phyloP scores from a whole-genome alignment of 768 basidiomycete genomes.

The Boletus reticulatus region DNA sequence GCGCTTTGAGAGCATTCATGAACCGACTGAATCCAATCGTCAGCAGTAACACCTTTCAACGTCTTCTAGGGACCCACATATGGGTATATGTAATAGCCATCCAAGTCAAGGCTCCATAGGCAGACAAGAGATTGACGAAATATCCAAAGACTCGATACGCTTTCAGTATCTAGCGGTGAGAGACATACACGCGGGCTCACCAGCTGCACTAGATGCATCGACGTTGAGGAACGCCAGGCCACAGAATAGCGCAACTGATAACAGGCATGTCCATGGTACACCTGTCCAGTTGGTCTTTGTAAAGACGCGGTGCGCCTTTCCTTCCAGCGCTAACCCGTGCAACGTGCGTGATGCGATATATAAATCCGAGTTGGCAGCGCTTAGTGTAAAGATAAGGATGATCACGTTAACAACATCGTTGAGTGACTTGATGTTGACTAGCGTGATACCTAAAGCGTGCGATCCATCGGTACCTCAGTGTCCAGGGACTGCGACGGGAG shows the following conservation, averaged over 20 bases:
- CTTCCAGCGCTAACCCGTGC: constrained; percentile 51
- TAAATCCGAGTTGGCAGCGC: constrained; percentile 62
- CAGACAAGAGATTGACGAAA: constrained; percentile 30
- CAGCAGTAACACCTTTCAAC: no score
- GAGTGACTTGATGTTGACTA: constrained; percentile 56
- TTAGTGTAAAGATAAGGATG: constrained; percentile 64
- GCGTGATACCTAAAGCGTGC: constrained; percentile 1
- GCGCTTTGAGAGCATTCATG: constrained; percentile 44
- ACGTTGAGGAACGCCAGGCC: constrained; percentile 62
- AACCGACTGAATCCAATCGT: constrained; percentile 38
- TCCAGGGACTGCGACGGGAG: constrained; percentile 5
- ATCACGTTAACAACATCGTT: constrained; percentile 53
- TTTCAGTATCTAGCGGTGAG: not conserved
- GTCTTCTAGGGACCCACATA: constrained; percentile 42
- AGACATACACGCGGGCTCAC: constrained; percentile 24
- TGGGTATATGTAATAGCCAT: constrained; percentile 56
- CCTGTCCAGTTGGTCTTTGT: constrained; percentile 41
- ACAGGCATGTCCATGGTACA: constrained; percentile 8
- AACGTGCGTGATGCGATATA: constrained; percentile 52
- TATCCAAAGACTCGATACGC: constrained; percentile 30
- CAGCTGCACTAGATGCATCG: constrained; percentile 48
- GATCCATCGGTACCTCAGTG: not conserved
- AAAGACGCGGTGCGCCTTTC: constrained; percentile 47
- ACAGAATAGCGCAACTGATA: constrained; percentile 53
- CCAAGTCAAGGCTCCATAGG: constrained; percentile 32